A percentile compares a stretch with the other conserved stretches of the same genome.
Evolutionary conservation across 2,329 filamentous ascomycete genomes (phyloP).

Genomic region (Phaeomoniella chlamydospora): DNA sequence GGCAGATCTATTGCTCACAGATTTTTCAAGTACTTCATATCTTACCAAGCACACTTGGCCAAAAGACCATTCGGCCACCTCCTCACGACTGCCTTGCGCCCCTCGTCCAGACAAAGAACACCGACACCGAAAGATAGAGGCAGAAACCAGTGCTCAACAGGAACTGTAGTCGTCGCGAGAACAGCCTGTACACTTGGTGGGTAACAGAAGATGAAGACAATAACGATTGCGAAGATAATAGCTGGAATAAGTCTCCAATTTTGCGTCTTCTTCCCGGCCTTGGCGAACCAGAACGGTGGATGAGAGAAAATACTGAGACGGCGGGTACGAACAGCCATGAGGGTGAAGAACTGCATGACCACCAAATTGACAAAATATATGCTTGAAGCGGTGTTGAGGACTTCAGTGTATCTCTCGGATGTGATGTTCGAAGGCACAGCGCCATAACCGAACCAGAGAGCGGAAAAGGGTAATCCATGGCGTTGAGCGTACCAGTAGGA

Average conservation of each 20-base stretch:
- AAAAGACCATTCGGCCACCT: conserved; percentile 42
- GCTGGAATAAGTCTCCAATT: conserved; percentile 59
- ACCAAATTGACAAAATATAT: conserved; percentile 73
- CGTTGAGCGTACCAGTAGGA: conserved; percentile 49
- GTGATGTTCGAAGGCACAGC: conserved; percentile 4
- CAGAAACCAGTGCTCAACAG: conserved; percentile 62
- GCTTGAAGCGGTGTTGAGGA: conserved; percentile 49
- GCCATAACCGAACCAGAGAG: conserved; percentile 56
- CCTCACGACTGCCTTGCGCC: conserved; percentile 47
- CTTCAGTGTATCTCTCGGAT: conserved; percentile 13
- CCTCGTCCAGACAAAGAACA: conserved; percentile 52
- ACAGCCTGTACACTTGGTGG: conserved; percentile 48
- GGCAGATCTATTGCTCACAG: too few species aligned
- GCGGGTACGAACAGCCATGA: conserved; percentile 54
- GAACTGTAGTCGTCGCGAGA: conserved; percentile 47
- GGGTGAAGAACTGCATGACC: conserved; percentile 69
- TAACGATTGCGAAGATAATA: conserved; percentile 52
- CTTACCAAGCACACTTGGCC: conserved; percentile 50
- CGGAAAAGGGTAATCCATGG: conserved; percentile 48
- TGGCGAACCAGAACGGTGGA: conserved; percentile 32
- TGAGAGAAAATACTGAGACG: conserved; percentile 58
- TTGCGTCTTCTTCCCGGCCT: conserved; percentile 34
- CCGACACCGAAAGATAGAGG: conserved; percentile 57
- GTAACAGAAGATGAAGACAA: conserved; percentile 55
- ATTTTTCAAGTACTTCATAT: too few species aligned